A percentile compares a stretch with the other conserved stretches of the same genome.
phyloP scores from a whole-genome alignment of 169 alveolate species.

The Plasmodium fragile region DNA sequence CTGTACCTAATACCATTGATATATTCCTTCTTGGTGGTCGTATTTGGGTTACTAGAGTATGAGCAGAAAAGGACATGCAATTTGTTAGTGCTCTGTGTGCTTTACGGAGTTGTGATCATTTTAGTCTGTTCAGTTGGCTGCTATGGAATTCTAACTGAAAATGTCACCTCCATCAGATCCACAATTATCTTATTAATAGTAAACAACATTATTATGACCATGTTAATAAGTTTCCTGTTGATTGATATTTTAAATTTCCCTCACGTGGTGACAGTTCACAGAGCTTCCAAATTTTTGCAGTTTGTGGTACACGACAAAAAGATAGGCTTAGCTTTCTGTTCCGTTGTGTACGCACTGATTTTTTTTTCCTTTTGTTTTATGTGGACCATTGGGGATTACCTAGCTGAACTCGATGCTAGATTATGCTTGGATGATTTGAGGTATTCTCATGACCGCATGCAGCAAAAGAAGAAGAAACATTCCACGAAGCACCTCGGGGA shows the following conservation, averaged over 20 bases:
- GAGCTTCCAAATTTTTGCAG: conserved; percentile 62
- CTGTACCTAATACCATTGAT: conserved; percentile 50
- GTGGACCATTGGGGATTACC: conserved; percentile 75
- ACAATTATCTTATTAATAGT: conserved; percentile 68
- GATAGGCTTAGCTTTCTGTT: conserved; percentile 52
- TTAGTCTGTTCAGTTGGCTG: conserved; percentile 66
- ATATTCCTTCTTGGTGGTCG: conserved; percentile 35
- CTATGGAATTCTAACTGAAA: conserved; percentile 50
- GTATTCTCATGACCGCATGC: conserved; percentile 39
- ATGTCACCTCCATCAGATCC: conserved; percentile 65
- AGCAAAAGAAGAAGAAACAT: conserved; percentile 36
- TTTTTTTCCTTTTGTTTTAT: conserved; percentile 74
- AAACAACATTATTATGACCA: conserved; percentile 73
- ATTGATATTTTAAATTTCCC: conserved; percentile 63
- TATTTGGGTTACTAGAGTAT: conserved; percentile 61
- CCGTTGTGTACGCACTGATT: conserved; percentile 38
- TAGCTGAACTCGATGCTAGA: conserved; percentile 67
- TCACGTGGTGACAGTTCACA: conserved; percentile 62
- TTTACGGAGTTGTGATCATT: conserved; percentile 56
- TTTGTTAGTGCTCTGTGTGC: conserved; percentile 17
- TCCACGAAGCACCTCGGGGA: background rate
- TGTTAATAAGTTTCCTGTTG: conserved; percentile 63
- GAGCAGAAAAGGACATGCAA: conserved; percentile 28
- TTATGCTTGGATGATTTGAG: conserved; percentile 63
- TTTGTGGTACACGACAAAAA: conserved; percentile 51